Conservation (phyloP, 805 yeast species). For the Starmerella riodocensis region DNA sequence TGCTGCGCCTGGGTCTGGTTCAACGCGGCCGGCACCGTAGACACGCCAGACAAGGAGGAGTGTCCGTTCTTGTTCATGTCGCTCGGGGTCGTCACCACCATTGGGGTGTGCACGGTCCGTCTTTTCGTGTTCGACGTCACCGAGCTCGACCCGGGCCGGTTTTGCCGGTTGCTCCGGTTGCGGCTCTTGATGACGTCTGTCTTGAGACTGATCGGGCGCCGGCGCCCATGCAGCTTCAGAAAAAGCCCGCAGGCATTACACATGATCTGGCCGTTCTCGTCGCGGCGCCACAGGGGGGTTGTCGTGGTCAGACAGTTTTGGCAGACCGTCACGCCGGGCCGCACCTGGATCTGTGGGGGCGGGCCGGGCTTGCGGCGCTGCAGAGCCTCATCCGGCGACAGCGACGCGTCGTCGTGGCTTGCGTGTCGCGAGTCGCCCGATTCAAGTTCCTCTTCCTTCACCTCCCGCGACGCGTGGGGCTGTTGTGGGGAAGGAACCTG, state of each 20-base stretch:
- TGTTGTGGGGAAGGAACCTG: too few relatives aligned
- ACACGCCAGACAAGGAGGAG: too few relatives aligned
- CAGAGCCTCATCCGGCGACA: conserved; percentile 2
- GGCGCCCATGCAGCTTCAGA: conserved; percentile 84
- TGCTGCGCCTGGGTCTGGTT: not conserved
- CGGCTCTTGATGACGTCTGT: conserved; percentile 90
- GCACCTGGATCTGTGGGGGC: conserved; percentile 16
- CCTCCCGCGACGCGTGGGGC: too few relatives aligned
- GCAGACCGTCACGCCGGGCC: conserved; percentile 32
- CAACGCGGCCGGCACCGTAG: too few relatives aligned
- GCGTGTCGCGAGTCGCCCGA: too few relatives aligned
- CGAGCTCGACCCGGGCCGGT: conserved; percentile 5
- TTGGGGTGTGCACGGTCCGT: conserved; percentile 7
- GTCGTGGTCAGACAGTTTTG: conserved; percentile 85
- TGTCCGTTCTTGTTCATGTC: too few relatives aligned
- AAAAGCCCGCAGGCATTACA: conserved; percentile 97
- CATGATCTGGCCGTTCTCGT: conserved; percentile 81
- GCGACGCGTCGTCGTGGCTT: not conserved
- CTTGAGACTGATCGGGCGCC: conserved; percentile 77
- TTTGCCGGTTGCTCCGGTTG: conserved; percentile 38
- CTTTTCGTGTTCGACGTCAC: conserved; percentile 7
- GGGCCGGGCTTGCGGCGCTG: conserved; percentile 14
- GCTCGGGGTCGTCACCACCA: conserved; percentile 4
- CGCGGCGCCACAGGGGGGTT: conserved; percentile 91
- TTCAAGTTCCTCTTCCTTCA: too few relatives aligned